phyloP scores from a whole-genome alignment of 345 rosid genomes.

The Microthlaspi erraticum region DNA sequence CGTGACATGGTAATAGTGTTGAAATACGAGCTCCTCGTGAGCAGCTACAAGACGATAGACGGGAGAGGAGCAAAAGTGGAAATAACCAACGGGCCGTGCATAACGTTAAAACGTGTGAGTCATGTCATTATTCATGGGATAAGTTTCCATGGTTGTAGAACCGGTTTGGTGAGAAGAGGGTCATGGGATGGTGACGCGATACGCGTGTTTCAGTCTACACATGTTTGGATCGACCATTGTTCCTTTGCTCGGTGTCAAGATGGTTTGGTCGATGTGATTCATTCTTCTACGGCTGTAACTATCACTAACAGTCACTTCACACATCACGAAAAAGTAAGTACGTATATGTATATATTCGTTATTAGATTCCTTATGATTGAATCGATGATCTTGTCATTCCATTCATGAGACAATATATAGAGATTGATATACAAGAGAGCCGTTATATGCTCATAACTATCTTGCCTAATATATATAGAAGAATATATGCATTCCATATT shows the following conservation, averaged over 20 bases:
- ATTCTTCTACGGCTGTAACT: conserved; percentile 72
- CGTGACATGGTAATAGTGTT: conserved; percentile 72
- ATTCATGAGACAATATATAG: no score
- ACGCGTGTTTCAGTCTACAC: conserved; percentile 58
- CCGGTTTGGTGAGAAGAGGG: conserved; percentile 36
- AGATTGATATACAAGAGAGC: no score
- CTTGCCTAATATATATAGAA: no score
- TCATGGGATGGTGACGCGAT: conserved; percentile 73
- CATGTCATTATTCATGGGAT: conserved; percentile 84
- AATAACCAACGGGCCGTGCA: conserved; percentile 73
- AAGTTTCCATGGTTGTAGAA: conserved; percentile 71
- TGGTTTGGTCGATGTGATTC: conserved; percentile 75
- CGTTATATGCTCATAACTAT: no score
- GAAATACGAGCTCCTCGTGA: conserved; percentile 64
- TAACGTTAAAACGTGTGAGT: conserved; percentile 56
- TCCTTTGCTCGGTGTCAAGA: conserved; percentile 59
- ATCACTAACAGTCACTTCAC: conserved; percentile 71
- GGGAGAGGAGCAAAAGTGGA: conserved; percentile 81
- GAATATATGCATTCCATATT: no score
- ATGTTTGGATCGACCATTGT: conserved; percentile 87
- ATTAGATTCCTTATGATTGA: no score
- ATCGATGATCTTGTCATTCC: no score
- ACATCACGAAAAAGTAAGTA: conserved; percentile 65
- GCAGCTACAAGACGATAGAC: conserved; percentile 80
- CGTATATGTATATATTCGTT: no score